Base-by-base conservation (phyloP, 495 filamentous ascomycete genomes). In the Aspergillus olivimuriae region DNA sequence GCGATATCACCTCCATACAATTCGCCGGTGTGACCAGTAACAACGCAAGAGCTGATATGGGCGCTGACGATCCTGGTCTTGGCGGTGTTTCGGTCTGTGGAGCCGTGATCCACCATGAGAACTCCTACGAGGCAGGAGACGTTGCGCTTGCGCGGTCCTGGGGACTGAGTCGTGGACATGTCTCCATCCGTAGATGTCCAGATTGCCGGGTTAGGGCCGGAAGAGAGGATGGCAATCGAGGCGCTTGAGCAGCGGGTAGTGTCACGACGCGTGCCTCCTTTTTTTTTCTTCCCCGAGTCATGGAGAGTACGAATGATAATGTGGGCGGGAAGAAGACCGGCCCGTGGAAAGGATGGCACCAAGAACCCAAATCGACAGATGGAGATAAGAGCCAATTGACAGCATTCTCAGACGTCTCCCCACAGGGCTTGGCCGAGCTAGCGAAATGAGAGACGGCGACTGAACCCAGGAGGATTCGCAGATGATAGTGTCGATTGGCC, bases 21-120 rank as follows among this genome's bases (percentile, higher is more conserved):
- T 22, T 20, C 31, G 18, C 23, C 33, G 39, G 32, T 20, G 44
- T 35, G 41, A 35, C 40, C 47, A 54, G 34, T 43, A 54, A 51
- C 57, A 48, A 53, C 55, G 48, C 49, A 52, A 56, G 46, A 36
- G 47, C 55, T 50, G 50, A 57, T 37, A 53, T 51, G 56, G 52
- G 47, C 50, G 58, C 50, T 56, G 61, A 59, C 58, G 53, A 56
- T 56, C 51, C 44, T 32, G 41, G 35, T 47, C 58, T 62, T 63
- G 63, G 60, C 63, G 52, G 48, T 52, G 53, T 60, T 59, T 57
- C 45, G 43, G 40, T 44, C 35, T 36, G 60, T 62, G 61, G 61
- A 62, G 51, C 31, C 32, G 34, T 34, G 37, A 41, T 18, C 15
- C 41, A 42, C 17, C 20, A 38, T 39, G 23, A 35, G 32, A 43